phyloP scores from a whole-genome alignment of 345 rosid species.

The Microthlaspi erraticum region DNA sequence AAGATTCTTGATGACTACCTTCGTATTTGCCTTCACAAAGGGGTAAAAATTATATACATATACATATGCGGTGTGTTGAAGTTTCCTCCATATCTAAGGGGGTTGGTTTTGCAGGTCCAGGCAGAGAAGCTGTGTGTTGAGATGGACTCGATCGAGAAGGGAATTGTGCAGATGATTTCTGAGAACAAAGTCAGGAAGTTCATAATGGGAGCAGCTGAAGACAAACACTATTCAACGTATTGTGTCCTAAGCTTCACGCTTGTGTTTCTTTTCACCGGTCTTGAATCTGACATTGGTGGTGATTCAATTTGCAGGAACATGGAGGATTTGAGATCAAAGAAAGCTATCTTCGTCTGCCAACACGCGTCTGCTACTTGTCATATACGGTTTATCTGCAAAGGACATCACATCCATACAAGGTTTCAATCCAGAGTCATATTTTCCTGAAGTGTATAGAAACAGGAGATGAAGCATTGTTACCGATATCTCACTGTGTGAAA shows the following conservation, averaged over 20 bases:
- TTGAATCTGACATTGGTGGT: constrained; percentile 19
- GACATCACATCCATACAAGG: constrained; percentile 65
- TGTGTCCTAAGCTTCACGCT: constrained; percentile 4
- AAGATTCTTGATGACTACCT: constrained; percentile 60
- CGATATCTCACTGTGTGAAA: constrained; percentile 18
- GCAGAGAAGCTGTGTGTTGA: constrained; percentile 67
- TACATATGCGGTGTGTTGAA: background rate
- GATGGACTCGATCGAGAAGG: constrained; percentile 61
- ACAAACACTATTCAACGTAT: constrained; percentile 67
- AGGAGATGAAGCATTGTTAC: constrained; percentile 28
- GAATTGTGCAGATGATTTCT: constrained; percentile 60
- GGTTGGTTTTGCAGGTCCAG: constrained; percentile 52
- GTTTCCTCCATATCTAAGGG: constrained; percentile 24
- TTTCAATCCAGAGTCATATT: constrained; percentile 46
- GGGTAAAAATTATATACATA: constrained; percentile 53
- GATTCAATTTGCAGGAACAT: constrained; percentile 59
- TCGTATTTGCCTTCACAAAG: constrained; percentile 52
- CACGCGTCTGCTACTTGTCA: constrained; percentile 69
- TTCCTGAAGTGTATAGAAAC: constrained; percentile 14
- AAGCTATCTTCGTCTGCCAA: constrained; percentile 58
- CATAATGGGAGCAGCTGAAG: constrained; percentile 88
- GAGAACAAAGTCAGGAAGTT: constrained; percentile 58
- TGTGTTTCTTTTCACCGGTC: constrained; percentile 3
- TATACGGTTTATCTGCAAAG: constrained; percentile 74
- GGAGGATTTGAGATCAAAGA: constrained; percentile 71